phyloP scores from a whole-genome alignment of 1,139 yeast species.

The Kodamaea ohmeri region DNA sequence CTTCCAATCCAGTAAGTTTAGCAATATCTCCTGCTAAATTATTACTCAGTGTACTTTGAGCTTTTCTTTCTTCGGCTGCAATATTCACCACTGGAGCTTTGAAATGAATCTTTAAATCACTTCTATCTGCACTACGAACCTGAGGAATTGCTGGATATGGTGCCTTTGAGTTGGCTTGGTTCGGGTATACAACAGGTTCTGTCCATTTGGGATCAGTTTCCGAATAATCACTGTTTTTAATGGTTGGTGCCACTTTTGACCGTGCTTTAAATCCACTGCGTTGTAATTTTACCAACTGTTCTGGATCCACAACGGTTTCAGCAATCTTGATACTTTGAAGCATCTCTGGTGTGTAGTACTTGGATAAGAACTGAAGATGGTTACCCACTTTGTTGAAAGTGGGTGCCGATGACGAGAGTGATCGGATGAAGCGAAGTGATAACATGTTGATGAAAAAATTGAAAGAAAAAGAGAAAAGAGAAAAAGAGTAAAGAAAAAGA shows the following conservation, averaged over 20 bases:
- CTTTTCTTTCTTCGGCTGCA: constrained; percentile 14
- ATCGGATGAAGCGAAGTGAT: constrained; percentile 1
- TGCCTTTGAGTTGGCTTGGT: constrained; percentile 38
- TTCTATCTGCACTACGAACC: constrained; percentile 39
- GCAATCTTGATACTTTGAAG: constrained; percentile 79
- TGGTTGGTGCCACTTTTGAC: constrained; percentile 35
- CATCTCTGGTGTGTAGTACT: constrained; percentile 74
- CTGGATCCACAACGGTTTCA: constrained; percentile 69
- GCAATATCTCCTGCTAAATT: constrained; percentile 55
- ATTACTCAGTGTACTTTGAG: constrained; percentile 12
- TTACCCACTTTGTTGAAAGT: constrained; percentile 22
- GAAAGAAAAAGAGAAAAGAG: neutral
- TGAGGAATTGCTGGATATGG: constrained; percentile 47
- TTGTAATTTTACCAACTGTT: constrained; percentile 35
- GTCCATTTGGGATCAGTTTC: constrained; percentile 44
- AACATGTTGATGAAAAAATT: neutral
- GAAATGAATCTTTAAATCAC: constrained; percentile 40
- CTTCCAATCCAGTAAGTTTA: constrained; percentile 72
- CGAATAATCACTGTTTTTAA: constrained; percentile 29
- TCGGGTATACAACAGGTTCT: constrained; percentile 47
- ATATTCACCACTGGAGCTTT: constrained; percentile 19
- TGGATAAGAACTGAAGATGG: constrained; percentile 60
- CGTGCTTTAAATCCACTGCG: constrained; percentile 31
- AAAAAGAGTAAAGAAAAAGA: no score
- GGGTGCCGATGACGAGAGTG: neutral